phyloP scores from a whole-genome alignment of 805 yeast species.

The Citeromyces matritensis region DNA sequence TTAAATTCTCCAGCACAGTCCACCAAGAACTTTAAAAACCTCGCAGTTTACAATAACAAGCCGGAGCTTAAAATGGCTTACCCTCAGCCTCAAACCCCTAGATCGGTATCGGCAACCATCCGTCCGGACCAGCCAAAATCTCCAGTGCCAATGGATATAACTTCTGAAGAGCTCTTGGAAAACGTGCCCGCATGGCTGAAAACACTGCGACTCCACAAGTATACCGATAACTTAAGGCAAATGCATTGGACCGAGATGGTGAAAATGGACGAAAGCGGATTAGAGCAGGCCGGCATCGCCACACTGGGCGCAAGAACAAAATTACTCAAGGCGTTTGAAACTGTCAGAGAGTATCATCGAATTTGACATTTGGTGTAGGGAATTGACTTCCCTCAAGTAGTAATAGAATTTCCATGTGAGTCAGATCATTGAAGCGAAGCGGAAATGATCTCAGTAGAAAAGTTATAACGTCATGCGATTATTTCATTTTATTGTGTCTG shows the following conservation, averaged over 20 bases:
- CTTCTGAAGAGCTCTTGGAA: slow-evolving; percentile 37
- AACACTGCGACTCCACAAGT: slow-evolving; percentile 80
- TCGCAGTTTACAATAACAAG: not conserved
- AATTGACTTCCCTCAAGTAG: not conserved
- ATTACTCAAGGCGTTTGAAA: slow-evolving; percentile 79
- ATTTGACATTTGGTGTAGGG: slow-evolving; percentile 1
- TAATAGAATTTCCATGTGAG: not conserved
- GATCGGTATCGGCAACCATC: slow-evolving; percentile 2
- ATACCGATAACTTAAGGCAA: slow-evolving; percentile 69
- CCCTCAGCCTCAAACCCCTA: slow-evolving; percentile 6
- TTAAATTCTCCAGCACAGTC: slow-evolving; percentile 6
- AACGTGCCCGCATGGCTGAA: slow-evolving; percentile 92
- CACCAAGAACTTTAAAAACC: slow-evolving; percentile 2
- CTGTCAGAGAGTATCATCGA: slow-evolving; percentile 36
- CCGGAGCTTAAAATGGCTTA: slow-evolving; percentile 1
- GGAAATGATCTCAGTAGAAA: no score
- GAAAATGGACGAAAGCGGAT: slow-evolving; percentile 47
- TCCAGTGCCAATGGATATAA: slow-evolving; percentile 33
- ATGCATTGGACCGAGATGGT: slow-evolving; percentile 72
- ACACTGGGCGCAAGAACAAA: slow-evolving; percentile 96
- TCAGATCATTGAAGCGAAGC: no score
- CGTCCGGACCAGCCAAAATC: slow-evolving; percentile 13
- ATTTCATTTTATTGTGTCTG: no score
- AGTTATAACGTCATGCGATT: no score
- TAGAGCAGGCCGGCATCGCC: slow-evolving; percentile 71